Base-by-base conservation (phyloP, 164 flowering plant genomes). In the Magnolia kwangsiensis region DNA sequence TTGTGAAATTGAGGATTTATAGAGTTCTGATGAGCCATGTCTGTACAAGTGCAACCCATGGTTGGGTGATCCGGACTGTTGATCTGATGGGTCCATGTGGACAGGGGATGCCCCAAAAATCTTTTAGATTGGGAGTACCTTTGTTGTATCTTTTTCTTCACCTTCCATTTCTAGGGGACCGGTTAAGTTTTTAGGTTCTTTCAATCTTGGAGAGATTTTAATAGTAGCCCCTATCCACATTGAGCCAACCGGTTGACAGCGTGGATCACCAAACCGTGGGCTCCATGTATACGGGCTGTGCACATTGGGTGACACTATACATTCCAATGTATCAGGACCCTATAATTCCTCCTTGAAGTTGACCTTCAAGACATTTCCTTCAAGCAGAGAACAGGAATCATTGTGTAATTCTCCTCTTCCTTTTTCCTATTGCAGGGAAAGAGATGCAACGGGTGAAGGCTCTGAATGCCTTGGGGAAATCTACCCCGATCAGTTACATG, bases 401-500 rank as follows among this genome's bases (percentile, higher is more conserved):
- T 21, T 13, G 18, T 63, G 7, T 13, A 7, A 50, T 58, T 49
- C 27, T 14, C 2, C 49, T 23, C 45, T 50, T 49, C 51, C 16
- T 6, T 24, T 50, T 20, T 13, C 20, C n/a, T 75, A 49, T 66
- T 58, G 18, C 74, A 82, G 85, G 79, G 63, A 80, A 74, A 37
- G 85, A 82, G 75, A 11, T 80, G 51, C 65, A 73, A 3, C 51
- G 85, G 19, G 75, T 82, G 79, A 82, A 71, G 69, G 67, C 31
- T 73, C 77, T 82, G 77, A 82, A 82, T 78, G 77, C 78, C 4
- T 69, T 82, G 11, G 85, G 80, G 58, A 82, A 80, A 74, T 50
- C 76, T 7, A 58, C 29, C 1, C 50, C 65, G 10, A 73, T 75
- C 23, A 73, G 50, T 72, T 18, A 1, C n/a, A 24, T 11, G 8